Evolutionary conservation across 768 basidiomycete genomes (phyloP), one percentile per base, ranked within the genome.

Genomic region (Cyclocybe aegerita): DNA sequence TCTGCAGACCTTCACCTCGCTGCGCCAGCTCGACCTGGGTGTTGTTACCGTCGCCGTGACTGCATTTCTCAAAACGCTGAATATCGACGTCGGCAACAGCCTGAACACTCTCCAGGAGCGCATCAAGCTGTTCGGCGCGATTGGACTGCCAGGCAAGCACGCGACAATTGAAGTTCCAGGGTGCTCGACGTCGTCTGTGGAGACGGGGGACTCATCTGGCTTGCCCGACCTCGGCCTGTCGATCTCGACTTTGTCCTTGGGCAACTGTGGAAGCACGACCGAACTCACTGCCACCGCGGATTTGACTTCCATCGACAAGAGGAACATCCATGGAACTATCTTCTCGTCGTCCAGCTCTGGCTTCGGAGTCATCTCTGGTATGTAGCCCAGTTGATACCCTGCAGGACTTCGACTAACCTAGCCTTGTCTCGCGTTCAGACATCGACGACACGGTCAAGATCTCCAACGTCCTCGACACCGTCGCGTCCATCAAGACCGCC

Each of bases 381-480:
- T 9, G 67, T 55, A 14, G 35, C 8, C 35, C 31, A 7, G 2
- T 5, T 14, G 47, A 3, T 5, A 33, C 16, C 9, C 16, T n/a
- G n/a, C n/a, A n/a, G n/a, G n/a, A 23, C n/a, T n/a, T 15, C 16
- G 33, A 15, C 14, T 53, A 15, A 12, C 2, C 10, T 44, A 7
- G 9, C 12, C 4, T n/a, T 30, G 9, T 43, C 9, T 47, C 14
- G 7, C 16, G 38, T 23, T 9, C 50, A 75, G 74, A 77, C 56
- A 71, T 75, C 47, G 73, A 77, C 53, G 74, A 75, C 52, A 77
- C 73, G 2, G 60, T 77, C 39, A 77, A 77, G 54, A 56, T 75
- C 10, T 68, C 74, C 0, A 61, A 75, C 48, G 70, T 67, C 15
- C 66, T 74, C 30, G 63, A 75, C 54, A 69, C 55, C 33, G 46